Evolutionary conservation across 495 filamentous ascomycete species (phyloP).

Genomic region (Aspergillus cavernicola): DNA sequence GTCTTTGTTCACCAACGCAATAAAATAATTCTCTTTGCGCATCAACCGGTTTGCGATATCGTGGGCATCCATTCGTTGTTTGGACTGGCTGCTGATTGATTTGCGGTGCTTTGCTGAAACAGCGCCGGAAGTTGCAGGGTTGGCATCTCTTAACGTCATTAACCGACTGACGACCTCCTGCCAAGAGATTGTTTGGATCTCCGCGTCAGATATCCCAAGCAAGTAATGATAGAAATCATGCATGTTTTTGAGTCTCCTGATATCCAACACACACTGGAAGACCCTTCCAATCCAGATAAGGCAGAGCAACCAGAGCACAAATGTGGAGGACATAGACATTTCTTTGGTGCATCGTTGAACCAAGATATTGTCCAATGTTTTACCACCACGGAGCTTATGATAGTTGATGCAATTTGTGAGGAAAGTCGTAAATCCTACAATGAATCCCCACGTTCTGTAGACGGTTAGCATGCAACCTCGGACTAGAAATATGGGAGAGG

Average conservation of each 20-base stretch:
- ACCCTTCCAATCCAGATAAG: slow-evolving; percentile 82
- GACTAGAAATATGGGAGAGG: not conserved
- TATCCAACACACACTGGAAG: slow-evolving; percentile 69
- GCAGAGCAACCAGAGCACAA: slow-evolving; percentile 81
- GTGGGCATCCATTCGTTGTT: slow-evolving; percentile 92
- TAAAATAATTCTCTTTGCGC: slow-evolving; percentile 94
- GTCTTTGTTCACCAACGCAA: slow-evolving; percentile 95
- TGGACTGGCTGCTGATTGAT: slow-evolving; percentile 79
- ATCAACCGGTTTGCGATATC: slow-evolving; percentile 97
- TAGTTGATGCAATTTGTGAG: slow-evolving; percentile 88
- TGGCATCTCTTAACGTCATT: slow-evolving; percentile 82
- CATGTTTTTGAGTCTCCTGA: slow-evolving; percentile 70
- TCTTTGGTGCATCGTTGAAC: slow-evolving; percentile 79
- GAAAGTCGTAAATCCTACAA: slow-evolving; percentile 80
- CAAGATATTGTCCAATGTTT: slow-evolving; percentile 70
- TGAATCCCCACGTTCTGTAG: slow-evolving; percentile 65
- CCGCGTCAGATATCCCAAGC: slow-evolving; percentile 79
- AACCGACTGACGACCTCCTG: slow-evolving; percentile 87
- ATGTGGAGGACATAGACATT: slow-evolving; percentile 76
- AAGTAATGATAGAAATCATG: slow-evolving; percentile 88
- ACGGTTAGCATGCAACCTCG: slow-evolving; percentile 11
- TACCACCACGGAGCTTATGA: slow-evolving; percentile 65
- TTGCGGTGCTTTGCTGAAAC: slow-evolving; percentile 57
- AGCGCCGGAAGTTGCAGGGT: slow-evolving; percentile 73
- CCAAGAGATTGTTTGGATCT: slow-evolving; percentile 97